phyloP scores from a whole-genome alignment of 768 basidiomycete genomes.

The Tylopilus plumbeoviolaceoides region DNA sequence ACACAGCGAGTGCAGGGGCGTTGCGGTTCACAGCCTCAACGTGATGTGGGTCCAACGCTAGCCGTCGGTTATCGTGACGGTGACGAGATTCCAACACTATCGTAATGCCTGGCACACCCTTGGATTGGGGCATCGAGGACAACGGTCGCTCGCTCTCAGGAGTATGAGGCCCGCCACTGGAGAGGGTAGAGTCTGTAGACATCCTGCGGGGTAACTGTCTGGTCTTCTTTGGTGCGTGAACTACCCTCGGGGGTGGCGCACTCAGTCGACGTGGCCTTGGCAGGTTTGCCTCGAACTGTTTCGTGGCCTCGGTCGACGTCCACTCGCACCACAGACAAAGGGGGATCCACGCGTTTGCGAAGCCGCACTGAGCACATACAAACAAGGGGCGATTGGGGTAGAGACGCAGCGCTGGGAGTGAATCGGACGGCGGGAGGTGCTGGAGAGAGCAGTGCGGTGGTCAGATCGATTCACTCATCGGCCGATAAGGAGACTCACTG shows the following conservation, averaged over 20 bases:
- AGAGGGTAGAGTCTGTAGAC: slow-evolving; percentile 20
- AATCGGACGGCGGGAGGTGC: slow-evolving; percentile 43
- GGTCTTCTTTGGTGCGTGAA: slow-evolving; percentile 9
- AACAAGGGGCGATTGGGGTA: slow-evolving; percentile 41
- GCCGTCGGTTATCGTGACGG: slow-evolving; percentile 8
- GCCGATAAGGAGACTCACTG: slow-evolving; percentile 29
- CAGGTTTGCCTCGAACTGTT: slow-evolving; percentile 36
- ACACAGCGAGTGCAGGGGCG: neutral
- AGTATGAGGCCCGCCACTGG: slow-evolving; percentile 20
- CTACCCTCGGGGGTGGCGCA: slow-evolving; percentile 24
- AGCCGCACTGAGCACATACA: slow-evolving; percentile 44
- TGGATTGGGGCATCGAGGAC: neutral
- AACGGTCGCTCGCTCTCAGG: slow-evolving; percentile 19
- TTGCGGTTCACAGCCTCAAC: slow-evolving; percentile 3
- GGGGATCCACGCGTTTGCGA: slow-evolving; percentile 44
- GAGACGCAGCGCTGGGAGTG: slow-evolving; percentile 43
- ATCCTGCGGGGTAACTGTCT: slow-evolving; percentile 8
- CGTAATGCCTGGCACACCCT: slow-evolving; percentile 27
- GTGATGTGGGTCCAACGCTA: slow-evolving; percentile 9
- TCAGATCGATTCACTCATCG: slow-evolving; percentile 13
- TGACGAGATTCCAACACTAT: slow-evolving; percentile 21
- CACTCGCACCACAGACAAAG: slow-evolving; percentile 51
- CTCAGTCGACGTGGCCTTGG: slow-evolving; percentile 35
- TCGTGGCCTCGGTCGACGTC: slow-evolving; percentile 40
- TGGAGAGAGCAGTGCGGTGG: slow-evolving; percentile 25